Evolutionary conservation across 495 filamentous ascomycete species (phyloP).

Genomic region (Penicillium argentinense): DNA sequence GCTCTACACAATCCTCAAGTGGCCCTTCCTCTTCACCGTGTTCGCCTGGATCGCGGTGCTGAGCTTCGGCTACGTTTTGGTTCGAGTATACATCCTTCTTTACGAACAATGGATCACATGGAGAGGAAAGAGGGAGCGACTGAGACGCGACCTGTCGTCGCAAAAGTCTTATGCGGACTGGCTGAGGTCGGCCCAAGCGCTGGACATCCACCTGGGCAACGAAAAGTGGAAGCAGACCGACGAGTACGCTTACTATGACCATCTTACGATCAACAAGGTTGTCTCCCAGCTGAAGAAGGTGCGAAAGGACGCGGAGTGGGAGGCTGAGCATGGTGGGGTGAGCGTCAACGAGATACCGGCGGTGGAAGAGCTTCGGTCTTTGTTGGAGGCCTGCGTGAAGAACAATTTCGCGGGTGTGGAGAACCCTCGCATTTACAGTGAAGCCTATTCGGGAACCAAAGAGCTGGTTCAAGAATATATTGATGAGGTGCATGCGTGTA

Average conservation of each 20-base stretch:
- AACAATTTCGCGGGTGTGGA: constrained; percentile 97
- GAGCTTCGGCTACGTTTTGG: constrained; percentile 69
- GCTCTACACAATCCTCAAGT: constrained; percentile 83
- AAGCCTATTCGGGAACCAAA: constrained; percentile 97
- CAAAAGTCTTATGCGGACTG: constrained; percentile 79
- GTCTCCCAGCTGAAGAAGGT: constrained; percentile 68
- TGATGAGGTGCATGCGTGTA: constrained; percentile 65
- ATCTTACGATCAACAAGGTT: constrained; percentile 73
- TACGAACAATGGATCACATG: constrained; percentile 71
- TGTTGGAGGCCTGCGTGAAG: constrained; percentile 91
- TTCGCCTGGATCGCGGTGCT: constrained; percentile 74
- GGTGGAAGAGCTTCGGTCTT: constrained; percentile 67
- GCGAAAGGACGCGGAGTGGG: constrained; percentile 57
- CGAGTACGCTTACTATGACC: constrained; percentile 94
- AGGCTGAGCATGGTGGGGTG: constrained; percentile 22
- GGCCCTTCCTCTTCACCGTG: constrained; percentile 81
- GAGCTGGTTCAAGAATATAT: constrained; percentile 84
- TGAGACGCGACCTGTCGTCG: constrained; percentile 67
- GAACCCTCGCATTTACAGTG: constrained; percentile 88
- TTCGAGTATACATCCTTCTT: constrained; percentile 81
- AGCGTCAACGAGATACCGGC: constrained; percentile 42
- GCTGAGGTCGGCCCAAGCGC: constrained; percentile 69
- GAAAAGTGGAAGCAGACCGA: constrained; percentile 83
- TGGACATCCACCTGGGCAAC: constrained; percentile 82
- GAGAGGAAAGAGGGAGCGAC: constrained; percentile 64